Evolutionary conservation across 2,329 filamentous ascomycete species (phyloP).

Genomic region (Periconia sp.): DNA sequence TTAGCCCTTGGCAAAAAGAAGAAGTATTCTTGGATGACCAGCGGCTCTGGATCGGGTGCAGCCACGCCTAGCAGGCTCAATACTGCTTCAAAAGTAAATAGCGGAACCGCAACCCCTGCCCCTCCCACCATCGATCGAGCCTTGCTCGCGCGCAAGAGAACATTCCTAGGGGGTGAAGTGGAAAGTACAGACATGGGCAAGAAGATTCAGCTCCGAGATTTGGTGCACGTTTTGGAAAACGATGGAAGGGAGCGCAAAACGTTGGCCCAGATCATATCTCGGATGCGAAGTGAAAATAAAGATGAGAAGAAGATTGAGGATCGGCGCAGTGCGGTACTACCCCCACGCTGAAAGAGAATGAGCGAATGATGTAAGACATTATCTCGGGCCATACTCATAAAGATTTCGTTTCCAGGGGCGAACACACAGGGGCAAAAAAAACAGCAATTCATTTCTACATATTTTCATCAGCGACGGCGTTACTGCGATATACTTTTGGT

Average conservation of each 20-base stretch:
- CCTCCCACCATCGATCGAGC: conserved; percentile 30
- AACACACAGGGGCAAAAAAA: neutral
- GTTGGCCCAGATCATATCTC: conserved; percentile 31
- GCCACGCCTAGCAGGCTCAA: conserved; percentile 34
- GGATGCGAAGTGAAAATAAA: conserved; percentile 33
- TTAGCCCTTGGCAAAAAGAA: conserved; percentile 73
- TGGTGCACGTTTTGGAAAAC: conserved; percentile 75
- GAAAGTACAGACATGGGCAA: conserved; percentile 79
- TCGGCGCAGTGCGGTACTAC: neutral
- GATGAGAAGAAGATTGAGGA: conserved; percentile 22
- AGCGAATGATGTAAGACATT: neutral
- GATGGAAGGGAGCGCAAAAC: conserved; percentile 70
- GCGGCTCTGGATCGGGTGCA: conserved; percentile 48
- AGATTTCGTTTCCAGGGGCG: neutral
- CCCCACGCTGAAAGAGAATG: neutral
- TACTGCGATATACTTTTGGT: neutral
- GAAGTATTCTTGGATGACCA: conserved; percentile 76
- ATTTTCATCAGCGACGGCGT: neutral
- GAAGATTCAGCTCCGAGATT: conserved; percentile 82
- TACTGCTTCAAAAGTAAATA: conserved; percentile 22
- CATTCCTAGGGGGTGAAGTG: conserved; percentile 49
- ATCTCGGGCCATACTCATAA: too few species aligned
- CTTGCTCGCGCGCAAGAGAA: conserved; percentile 61
- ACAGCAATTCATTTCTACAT: neutral
- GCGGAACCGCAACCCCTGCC: conserved; percentile 29